These are phyloP conservation scores for Suillus weaverae DNA, from an alignment of 768 basidiomycete species.

Conservation along the genomic window DNA sequence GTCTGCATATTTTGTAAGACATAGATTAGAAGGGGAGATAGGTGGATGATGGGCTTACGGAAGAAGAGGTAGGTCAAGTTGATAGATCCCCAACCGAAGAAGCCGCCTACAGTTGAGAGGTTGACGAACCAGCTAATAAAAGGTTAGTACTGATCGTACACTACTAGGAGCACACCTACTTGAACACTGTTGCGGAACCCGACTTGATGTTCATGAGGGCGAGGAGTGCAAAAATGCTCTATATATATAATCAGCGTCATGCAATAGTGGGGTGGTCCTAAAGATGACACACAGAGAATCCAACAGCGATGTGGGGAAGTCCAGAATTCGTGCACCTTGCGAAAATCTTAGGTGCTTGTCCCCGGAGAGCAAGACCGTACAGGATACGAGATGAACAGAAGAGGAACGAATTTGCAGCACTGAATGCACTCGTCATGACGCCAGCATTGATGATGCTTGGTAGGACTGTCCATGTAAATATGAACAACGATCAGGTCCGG, in stretches of 20 bases:
- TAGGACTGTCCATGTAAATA: slow-evolving; percentile 37
- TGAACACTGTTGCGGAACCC: slow-evolving; percentile 45
- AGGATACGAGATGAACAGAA: slow-evolving; percentile 49
- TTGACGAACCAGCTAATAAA: slow-evolving; percentile 62
- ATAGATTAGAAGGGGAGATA: slow-evolving; percentile 1
- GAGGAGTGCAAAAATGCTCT: slow-evolving; percentile 45
- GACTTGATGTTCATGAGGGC: slow-evolving; percentile 66
- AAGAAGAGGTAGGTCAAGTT: slow-evolving; percentile 74
- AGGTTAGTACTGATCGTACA: slow-evolving; percentile 5
- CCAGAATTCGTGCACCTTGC: slow-evolving; percentile 48
- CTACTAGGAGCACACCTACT: slow-evolving; percentile 11
- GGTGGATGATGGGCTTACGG: slow-evolving; percentile 39
- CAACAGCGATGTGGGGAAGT: slow-evolving; percentile 45
- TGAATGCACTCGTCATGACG: slow-evolving; percentile 72
- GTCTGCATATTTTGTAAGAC: slow-evolving; percentile 35
- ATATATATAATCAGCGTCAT: slow-evolving; percentile 2
- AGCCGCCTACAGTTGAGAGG: slow-evolving; percentile 66
- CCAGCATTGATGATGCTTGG: slow-evolving; percentile 71
- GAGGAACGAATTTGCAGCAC: slow-evolving; percentile 65
- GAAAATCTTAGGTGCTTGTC: slow-evolving; percentile 53
- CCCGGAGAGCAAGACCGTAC: slow-evolving; percentile 45
- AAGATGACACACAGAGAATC: slow-evolving; percentile 25
- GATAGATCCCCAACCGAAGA: slow-evolving; percentile 67
- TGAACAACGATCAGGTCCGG: neutral
- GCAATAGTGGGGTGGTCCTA: slow-evolving; percentile 1